Conservation (phyloP, 495 filamentous ascomycete species). For the Immersiella caudata region DNA sequence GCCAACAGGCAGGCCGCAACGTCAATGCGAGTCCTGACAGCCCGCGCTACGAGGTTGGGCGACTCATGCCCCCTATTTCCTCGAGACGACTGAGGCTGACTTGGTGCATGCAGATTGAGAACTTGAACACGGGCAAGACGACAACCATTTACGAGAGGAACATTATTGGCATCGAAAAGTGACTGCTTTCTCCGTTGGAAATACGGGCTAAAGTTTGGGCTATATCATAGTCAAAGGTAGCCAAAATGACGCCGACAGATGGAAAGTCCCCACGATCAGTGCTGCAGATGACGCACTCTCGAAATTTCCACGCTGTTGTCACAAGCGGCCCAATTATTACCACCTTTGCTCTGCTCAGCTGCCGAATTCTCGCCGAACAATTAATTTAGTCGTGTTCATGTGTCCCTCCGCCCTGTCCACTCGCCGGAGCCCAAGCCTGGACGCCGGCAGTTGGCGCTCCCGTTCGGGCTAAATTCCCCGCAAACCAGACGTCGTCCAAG, state of each 20-base stretch:
- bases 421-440: not conserved
- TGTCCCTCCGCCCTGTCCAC: not conserved
- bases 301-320: too few relatives aligned
- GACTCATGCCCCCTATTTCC: not conserved
- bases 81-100: not conserved
- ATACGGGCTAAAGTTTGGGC: too few relatives aligned
- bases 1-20: constrained; percentile 44
- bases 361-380: constrained; percentile 5
- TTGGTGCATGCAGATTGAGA: constrained; percentile 39
- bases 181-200: not conserved
- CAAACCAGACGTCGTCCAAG: constrained; percentile 3
- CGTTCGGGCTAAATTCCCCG: constrained; percentile 9
- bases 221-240: too few relatives aligned
- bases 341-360: not conserved
- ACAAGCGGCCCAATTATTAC: too few relatives aligned
- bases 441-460: constrained; percentile 17
- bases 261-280: too few relatives aligned
- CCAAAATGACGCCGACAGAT: too few relatives aligned
- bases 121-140: constrained; percentile 47
- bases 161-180: constrained; percentile 37
- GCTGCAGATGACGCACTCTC: too few relatives aligned
- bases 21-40: constrained; percentile 42
- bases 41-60: constrained; percentile 47
- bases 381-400: not conserved
- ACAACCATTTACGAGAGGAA: constrained; percentile 47